These are phyloP conservation scores for Setaria viridis DNA, from an alignment of 202 grass and related monocot species.

Conservation along the genomic window DNA sequence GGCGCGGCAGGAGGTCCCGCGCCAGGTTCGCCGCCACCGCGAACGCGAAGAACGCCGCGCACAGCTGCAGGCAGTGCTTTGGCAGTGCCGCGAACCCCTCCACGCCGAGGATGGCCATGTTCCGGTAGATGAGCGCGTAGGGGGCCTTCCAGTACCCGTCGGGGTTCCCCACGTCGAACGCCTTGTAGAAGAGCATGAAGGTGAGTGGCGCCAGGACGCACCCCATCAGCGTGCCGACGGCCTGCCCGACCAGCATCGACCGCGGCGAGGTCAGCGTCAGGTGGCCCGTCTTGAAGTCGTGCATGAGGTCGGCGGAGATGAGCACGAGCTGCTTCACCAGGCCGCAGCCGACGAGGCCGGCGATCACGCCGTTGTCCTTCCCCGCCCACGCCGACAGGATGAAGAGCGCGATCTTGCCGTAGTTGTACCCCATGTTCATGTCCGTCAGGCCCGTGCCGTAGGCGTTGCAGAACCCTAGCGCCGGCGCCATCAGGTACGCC, in stretches of 20 bases:
- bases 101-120: slow-evolving; percentile 94
- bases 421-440: slow-evolving; percentile 99
- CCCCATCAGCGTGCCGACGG: slow-evolving; percentile 76
- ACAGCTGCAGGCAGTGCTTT: slow-evolving; percentile 75
- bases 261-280: slow-evolving; percentile 90
- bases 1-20: slow-evolving; percentile 64
- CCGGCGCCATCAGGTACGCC: slow-evolving; percentile 78
- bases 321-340: slow-evolving; percentile 88
- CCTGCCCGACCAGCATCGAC: slow-evolving; percentile 87
- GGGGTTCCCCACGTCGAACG: slow-evolving; percentile 90
- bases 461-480: slow-evolving; percentile 91
- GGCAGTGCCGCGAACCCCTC: slow-evolving; percentile 88
- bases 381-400: slow-evolving; percentile 88
- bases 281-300: slow-evolving; percentile 94
- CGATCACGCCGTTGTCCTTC: slow-evolving; percentile 76
- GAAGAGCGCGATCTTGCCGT: slow-evolving; percentile 92
- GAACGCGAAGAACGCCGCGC: slow-evolving; percentile 83
- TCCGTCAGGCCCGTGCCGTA: slow-evolving; percentile 89
- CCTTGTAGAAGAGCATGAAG: slow-evolving; percentile 95
- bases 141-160: slow-evolving; percentile 89
- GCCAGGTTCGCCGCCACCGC: slow-evolving; percentile 69
- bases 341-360: slow-evolving; percentile 76
- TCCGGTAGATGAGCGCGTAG: slow-evolving; percentile 93
- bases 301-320: slow-evolving; percentile 92
- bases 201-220: slow-evolving; percentile 81